These are phyloP conservation scores for Fusarium protoensiforme DNA, from an alignment of 2,329 filamentous ascomycete species.

Conservation along the genomic window DNA sequence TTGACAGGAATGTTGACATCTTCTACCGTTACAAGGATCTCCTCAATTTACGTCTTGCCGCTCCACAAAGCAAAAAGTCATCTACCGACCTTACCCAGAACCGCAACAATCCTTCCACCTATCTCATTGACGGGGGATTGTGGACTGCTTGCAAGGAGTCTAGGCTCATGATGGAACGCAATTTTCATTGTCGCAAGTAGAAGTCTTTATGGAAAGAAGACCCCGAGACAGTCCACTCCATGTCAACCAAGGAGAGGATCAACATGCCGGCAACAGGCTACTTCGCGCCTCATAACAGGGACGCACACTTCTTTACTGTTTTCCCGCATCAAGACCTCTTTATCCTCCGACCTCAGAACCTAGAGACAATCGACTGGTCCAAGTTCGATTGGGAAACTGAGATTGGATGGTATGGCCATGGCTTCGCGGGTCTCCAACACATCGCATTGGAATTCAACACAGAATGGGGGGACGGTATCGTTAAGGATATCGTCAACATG, in stretches of 20 bases:
- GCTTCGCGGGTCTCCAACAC: neutral
- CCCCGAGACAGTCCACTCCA: neutral
- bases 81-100: no score
- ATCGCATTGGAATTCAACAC: constrained; percentile 11
- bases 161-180: neutral
- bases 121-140: neutral
- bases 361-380: neutral
- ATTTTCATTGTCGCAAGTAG: neutral
- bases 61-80: neutral
- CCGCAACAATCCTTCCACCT: neutral
- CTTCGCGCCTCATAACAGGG: neutral
- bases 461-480: neutral
- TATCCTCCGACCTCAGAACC: neutral
- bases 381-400: neutral
- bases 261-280: neutral
- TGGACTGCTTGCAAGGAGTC: neutral
- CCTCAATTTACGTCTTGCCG: no score
- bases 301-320: constrained; percentile 2
- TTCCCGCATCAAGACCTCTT: constrained; percentile 11
- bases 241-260: neutral
- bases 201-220: neutral
- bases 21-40: no score
- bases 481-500: neutral
- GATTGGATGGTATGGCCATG: neutral
- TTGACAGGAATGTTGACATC: neutral